Evolutionary conservation across 129 eudicot genomes (phyloP).

Genomic region (Deinandra increscens): DNA sequence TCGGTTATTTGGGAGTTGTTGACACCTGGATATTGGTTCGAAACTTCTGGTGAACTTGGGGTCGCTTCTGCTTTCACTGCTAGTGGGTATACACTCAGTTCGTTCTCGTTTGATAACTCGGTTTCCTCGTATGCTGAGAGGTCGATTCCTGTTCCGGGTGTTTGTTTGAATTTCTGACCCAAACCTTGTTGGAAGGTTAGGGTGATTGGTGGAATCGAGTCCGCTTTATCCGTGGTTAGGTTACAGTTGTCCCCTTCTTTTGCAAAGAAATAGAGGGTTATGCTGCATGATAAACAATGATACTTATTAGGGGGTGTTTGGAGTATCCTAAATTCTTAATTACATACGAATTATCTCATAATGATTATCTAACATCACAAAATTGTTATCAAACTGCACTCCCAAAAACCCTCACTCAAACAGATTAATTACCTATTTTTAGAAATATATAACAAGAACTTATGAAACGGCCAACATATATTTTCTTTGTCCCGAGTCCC

Average conservation of each 20-base stretch:
- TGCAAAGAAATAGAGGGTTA: conserved; percentile 83
- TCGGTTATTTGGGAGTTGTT: conserved; percentile 75
- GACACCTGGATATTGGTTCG: conserved; percentile 34
- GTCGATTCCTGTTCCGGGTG: conserved; percentile 81
- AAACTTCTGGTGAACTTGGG: conserved; percentile 33
- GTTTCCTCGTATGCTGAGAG: conserved; percentile 57
- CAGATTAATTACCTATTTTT: background rate
- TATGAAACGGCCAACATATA: background rate
- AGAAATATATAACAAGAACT: background rate
- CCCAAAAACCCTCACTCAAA: background rate
- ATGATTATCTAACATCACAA: background rate
- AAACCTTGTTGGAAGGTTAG: conserved; percentile 72
- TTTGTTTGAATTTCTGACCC: conserved; percentile 80
- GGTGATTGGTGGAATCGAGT: conserved; percentile 52
- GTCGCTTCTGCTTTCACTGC: conserved; percentile 87
- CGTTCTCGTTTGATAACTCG: conserved; percentile 45
- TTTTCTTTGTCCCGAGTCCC: background rate
- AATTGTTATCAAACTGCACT: background rate
- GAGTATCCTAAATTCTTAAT: too few relatives aligned
- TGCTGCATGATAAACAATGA: conserved; percentile 37
- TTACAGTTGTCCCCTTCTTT: conserved; percentile 85
- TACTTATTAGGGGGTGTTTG: background rate
- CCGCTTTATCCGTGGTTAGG: conserved; percentile 53
- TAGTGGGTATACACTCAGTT: conserved; percentile 58
- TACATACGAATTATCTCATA: too few relatives aligned